These are phyloP conservation scores for Ananas comosus DNA, from an alignment of 176 grass and related monocot species.

Conservation along the genomic window DNA sequence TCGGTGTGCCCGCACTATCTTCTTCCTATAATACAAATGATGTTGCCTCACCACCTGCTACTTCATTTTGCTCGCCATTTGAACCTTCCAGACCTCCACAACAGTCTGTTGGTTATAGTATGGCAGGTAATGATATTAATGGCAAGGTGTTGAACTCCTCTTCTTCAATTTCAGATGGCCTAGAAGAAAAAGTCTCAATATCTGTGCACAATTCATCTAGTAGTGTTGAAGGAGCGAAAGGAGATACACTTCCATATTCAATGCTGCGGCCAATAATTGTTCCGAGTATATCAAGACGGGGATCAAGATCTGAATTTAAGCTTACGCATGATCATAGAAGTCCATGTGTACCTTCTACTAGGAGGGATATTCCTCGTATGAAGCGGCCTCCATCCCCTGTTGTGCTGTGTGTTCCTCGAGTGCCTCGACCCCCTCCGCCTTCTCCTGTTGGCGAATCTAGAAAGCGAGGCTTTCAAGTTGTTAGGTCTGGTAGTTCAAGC, in stretches of 20 bases:
- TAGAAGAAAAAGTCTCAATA: slow-evolving; percentile 51
- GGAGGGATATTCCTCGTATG: slow-evolving; percentile 60
- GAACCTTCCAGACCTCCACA: slow-evolving; percentile 31
- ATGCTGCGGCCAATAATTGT: slow-evolving; percentile 86
- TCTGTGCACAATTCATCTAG: slow-evolving; percentile 33
- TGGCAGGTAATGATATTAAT: slow-evolving; percentile 44
- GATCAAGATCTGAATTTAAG: slow-evolving; percentile 86
- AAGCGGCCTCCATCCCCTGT: slow-evolving; percentile 90
- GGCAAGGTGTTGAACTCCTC: slow-evolving; percentile 29
- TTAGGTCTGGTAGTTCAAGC: slow-evolving; percentile 97
- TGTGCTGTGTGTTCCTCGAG: slow-evolving; percentile 76
- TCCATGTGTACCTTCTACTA: slow-evolving; percentile 74
- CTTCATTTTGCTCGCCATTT: slow-evolving; percentile 41
- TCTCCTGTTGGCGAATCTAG: slow-evolving; percentile 67
- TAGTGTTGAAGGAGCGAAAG: slow-evolving; percentile 55
- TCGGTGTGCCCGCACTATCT: slow-evolving; percentile 41
- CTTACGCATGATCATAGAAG: slow-evolving; percentile 69
- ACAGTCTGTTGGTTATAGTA: slow-evolving; percentile 35
- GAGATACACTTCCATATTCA: slow-evolving; percentile 74
- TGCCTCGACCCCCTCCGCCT: slow-evolving; percentile 70
- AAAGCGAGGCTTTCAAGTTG: slow-evolving; percentile 79
- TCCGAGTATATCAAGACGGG: slow-evolving; percentile 62
- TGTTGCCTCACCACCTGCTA: slow-evolving; percentile 50
- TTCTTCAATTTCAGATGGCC: slow-evolving; percentile 35
- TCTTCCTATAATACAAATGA: slow-evolving; percentile 46